Percentiles rank a stretch among this genome's conserved stretches.
Conservation (phyloP, 257 asterid species). For the Rhazya stricta region DNA sequence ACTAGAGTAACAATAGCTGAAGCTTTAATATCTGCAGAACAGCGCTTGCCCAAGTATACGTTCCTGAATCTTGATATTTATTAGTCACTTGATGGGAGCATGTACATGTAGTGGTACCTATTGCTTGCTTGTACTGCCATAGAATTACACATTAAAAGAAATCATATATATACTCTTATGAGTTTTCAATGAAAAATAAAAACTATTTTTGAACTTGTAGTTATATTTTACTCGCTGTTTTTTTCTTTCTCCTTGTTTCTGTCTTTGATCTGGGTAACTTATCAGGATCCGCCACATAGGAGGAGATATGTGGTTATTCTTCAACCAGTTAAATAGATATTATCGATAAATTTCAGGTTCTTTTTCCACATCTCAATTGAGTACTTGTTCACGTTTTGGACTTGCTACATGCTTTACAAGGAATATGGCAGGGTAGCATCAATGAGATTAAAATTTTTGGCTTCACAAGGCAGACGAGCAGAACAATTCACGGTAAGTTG, state of each 20-base stretch:
- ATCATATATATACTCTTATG: not conserved
- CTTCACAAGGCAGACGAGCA: conserved; percentile 80
- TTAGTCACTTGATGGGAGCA: not conserved
- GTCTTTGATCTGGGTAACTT: not conserved
- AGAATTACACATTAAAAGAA: not conserved
- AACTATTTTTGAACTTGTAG: not conserved
- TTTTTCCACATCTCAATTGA: conserved; percentile 86
- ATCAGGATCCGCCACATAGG: not conserved
- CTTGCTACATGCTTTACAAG: conserved; percentile 80
- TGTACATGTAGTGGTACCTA: not conserved
- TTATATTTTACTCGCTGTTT: not conserved
- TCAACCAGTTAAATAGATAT: conserved; percentile 16
- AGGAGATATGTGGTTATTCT: not conserved
- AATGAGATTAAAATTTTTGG: conserved; percentile 75
- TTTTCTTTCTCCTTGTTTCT: not conserved
- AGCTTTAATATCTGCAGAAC: not conserved
- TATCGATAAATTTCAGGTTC: conserved; percentile 61
- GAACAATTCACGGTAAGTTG: conserved; percentile 90
- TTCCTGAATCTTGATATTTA: not conserved
- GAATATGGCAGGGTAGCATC: conserved; percentile 82
- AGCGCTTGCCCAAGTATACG: not conserved
- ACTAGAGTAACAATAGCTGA: not conserved
- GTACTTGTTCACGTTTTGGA: conserved; percentile 86
- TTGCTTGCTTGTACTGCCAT: not conserved
- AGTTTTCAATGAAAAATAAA: not conserved